Conservation (phyloP, 495 filamentous ascomycete genomes). For the Penicillium riverlandense region DNA sequence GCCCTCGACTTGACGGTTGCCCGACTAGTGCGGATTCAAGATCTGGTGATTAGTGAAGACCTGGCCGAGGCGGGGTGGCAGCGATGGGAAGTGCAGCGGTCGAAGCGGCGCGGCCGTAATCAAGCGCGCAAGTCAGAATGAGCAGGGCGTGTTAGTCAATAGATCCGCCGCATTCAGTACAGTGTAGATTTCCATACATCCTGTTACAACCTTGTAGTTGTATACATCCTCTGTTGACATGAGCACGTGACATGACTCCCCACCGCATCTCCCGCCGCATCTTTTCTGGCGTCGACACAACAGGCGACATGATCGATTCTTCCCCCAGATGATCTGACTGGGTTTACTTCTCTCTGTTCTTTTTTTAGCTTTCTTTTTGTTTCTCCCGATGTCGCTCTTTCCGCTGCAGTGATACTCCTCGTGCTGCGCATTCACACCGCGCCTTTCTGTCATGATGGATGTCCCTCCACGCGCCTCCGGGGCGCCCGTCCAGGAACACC, state of each 20-base stretch:
- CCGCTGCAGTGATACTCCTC: slow-evolving; percentile 2
- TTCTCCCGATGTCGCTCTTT: slow-evolving; percentile 5
- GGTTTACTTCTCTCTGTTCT: background rate
- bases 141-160: background rate
- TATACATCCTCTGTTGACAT: background rate
- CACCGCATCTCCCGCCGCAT: slow-evolving; percentile 2
- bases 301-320: background rate
- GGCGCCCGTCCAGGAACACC: slow-evolving; percentile 22
- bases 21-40: slow-evolving; percentile 61
- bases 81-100: slow-evolving; percentile 62
- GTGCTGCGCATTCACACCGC: slow-evolving; percentile 1
- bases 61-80: slow-evolving; percentile 88
- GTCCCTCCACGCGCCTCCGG: slow-evolving; percentile 13
- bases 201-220: background rate
- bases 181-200: background rate
- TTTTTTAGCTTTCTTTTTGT: background rate
- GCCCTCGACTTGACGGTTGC: slow-evolving; percentile 59
- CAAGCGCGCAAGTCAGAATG: slow-evolving; percentile 25
- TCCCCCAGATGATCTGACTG: slow-evolving; percentile 1
- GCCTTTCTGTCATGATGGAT: slow-evolving; percentile 23
- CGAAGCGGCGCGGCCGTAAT: slow-evolving; percentile 22
- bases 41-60: slow-evolving; percentile 86
- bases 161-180: no score
- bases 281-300: background rate
- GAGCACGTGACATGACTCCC: background rate